Evolutionary conservation across 352 stramenopile species (phyloP).

Genomic region (Phytophthora podocarpi): DNA sequence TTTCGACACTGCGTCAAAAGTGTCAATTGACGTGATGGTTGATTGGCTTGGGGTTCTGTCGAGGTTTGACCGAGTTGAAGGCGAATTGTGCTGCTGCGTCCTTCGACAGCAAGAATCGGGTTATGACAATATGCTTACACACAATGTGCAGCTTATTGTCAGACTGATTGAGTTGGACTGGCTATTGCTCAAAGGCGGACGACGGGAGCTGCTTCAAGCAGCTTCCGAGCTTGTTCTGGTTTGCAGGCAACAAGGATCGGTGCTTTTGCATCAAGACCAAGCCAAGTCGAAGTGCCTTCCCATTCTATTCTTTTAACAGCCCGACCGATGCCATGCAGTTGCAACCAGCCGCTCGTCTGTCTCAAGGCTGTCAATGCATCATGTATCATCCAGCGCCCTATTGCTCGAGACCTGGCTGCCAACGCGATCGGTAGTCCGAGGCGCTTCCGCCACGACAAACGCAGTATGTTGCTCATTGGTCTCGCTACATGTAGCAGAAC

Average conservation of each 20-base stretch:
- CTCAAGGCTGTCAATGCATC: not conserved
- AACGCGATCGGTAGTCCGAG: not conserved
- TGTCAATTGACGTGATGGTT: constrained; percentile 3
- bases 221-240: constrained; percentile 6
- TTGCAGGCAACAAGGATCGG: not conserved
- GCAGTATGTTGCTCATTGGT: not conserved
- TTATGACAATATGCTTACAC: not conserved
- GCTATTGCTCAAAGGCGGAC: constrained; percentile 15
- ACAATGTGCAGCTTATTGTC: too few relatives aligned
- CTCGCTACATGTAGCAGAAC: too few relatives aligned
- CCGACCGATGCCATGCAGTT: not conserved
- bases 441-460: not conserved
- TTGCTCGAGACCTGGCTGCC: not conserved
- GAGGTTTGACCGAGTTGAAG: not conserved
- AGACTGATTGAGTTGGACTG: constrained; percentile 6
- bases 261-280: not conserved
- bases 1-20: not conserved
- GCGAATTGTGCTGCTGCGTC: not conserved
- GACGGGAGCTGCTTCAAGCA: constrained; percentile 8
- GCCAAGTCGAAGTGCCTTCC: not conserved
- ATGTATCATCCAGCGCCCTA: not conserved
- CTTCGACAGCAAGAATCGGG: not conserved
- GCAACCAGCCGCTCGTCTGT: not conserved
- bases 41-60: not conserved
- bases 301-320: not conserved